These are phyloP conservation scores for sorghum (Sorghum bicolor) DNA, from an alignment of 176 grass and related monocot genomes.

Conservation along the genomic window DNA sequence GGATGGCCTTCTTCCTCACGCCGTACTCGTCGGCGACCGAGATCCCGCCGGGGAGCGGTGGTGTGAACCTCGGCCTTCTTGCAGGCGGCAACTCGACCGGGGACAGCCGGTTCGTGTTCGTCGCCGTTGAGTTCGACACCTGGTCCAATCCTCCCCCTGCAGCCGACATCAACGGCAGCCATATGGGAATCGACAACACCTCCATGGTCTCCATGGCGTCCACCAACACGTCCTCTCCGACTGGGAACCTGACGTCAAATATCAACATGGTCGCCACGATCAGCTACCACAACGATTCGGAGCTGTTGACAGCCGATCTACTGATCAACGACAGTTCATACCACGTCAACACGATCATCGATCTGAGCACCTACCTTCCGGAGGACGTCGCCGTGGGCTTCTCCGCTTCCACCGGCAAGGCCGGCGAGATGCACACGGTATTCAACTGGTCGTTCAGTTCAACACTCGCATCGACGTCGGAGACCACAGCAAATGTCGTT, in stretches of 20 bases:
- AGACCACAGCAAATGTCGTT: too few relatives aligned
- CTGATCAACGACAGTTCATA: not conserved
- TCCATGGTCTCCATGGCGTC: not conserved
- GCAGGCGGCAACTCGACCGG: not conserved
- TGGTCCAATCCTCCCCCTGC: not conserved
- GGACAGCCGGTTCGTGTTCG: not conserved
- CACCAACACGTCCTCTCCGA: not conserved
- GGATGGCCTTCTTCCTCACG: not conserved
- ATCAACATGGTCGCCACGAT: not conserved
- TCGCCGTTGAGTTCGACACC: not conserved
- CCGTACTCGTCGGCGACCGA: not conserved
- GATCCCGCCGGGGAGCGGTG: not conserved
- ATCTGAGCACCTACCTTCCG: not conserved
- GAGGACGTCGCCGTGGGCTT: conserved; percentile 20
- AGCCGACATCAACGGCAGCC: not conserved
- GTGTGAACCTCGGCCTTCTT: not conserved
- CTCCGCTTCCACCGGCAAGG: not conserved
- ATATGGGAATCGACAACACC: not conserved
- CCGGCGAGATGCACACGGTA: not conserved
- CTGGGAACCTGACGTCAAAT: not conserved
- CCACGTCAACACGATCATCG: not conserved
- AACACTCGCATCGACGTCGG: not conserved
- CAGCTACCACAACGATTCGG: not conserved
- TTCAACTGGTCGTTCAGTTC: not conserved
- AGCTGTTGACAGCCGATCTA: not conserved